A percentile compares a stretch with the other conserved stretches of the same genome.
Conservation (phyloP, 345 rosid species). For the Clausena lansium region DNA sequence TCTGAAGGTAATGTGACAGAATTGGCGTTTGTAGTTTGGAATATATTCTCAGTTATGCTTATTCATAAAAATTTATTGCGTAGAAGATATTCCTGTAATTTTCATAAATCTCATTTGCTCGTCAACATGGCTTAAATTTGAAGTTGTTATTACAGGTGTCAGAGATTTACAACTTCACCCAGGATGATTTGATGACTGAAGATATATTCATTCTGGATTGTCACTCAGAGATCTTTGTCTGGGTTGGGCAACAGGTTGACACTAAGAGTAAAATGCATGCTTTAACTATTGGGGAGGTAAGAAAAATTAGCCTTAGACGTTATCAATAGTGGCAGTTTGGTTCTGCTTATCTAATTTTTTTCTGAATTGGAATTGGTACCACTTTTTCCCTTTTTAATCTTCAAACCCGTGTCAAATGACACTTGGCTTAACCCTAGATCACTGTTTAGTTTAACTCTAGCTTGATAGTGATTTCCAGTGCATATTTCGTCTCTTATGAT, state of each 20-base stretch:
- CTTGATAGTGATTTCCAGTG: background rate
- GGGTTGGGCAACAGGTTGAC: constrained; percentile 96
- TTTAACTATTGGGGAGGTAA: constrained; percentile 85
- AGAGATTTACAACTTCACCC: constrained; percentile 84
- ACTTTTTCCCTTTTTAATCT: background rate
- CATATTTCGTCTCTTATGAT: background rate
- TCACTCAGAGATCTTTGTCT: constrained; percentile 80
- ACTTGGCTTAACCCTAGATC: background rate
- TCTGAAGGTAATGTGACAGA: constrained; percentile 58
- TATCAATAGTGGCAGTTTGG: background rate
- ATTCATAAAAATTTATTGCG: background rate
- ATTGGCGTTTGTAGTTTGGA: background rate
- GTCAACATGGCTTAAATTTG: constrained; percentile 3
- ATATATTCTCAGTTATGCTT: constrained; percentile 6
- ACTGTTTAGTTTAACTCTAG: background rate
- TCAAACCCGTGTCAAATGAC: background rate
- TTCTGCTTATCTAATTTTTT: background rate
- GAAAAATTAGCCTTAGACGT: background rate
- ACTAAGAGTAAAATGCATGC: constrained; percentile 64
- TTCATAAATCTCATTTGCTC: background rate
- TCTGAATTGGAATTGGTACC: background rate
- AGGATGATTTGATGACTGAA: constrained; percentile 99
- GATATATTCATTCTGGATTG: constrained; percentile 91
- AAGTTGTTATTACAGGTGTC: constrained; percentile 55
- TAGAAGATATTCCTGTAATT: background rate